Evolutionary conservation across 495 filamentous ascomycete species (phyloP), one percentile per base, ranked within the genome.

Genomic region (Tricharina praecox): DNA sequence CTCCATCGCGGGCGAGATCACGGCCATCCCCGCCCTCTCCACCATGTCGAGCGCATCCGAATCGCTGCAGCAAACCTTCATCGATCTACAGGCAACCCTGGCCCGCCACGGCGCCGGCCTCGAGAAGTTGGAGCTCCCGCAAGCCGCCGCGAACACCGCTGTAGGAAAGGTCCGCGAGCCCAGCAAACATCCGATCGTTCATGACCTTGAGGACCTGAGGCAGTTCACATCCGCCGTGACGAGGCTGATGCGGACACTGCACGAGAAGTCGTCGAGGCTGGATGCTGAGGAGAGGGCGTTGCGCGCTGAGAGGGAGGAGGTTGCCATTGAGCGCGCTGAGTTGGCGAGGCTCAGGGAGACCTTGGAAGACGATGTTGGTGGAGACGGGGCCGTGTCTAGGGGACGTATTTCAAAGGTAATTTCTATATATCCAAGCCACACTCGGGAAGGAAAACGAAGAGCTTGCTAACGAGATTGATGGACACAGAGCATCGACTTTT

Each of bases 121-220:
- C 11, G 18, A 46, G 11, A 8, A 10, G 2, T 10, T 44, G 1
- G 11, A 9, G 13, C 28, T 46, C 28, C 3, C 23, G 15, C 25
- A 19, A 2, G 11, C 3, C 1, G 10, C 16, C 41, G 2, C 4
- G 19, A 11, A 16, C 20, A 2, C 15, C 2, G 11, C 15, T 13
- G 25, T 23, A 3, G 18, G 5, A 5, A 11, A 23, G 25, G 16
- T 8, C 39, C 39, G 18, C 5, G 7, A 23, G 18, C 10, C 8
- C 11, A 9, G 18, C 21, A 21, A 21, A 4, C n/a, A 46, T 15
- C 25, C 24, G 1, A 25, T 46, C 1, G 26, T 46, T 13, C 25
- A 46, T n/a, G 43, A 46, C 28, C 8, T 19, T 15, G 43, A 46
- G 28, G 43, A 46, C 23, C 5, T 46, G 18, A 46, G 35, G 25